These are phyloP conservation scores for Haematococcus lacustris DNA, from an alignment of 139 green algal species.

Conservation along the genomic window DNA sequence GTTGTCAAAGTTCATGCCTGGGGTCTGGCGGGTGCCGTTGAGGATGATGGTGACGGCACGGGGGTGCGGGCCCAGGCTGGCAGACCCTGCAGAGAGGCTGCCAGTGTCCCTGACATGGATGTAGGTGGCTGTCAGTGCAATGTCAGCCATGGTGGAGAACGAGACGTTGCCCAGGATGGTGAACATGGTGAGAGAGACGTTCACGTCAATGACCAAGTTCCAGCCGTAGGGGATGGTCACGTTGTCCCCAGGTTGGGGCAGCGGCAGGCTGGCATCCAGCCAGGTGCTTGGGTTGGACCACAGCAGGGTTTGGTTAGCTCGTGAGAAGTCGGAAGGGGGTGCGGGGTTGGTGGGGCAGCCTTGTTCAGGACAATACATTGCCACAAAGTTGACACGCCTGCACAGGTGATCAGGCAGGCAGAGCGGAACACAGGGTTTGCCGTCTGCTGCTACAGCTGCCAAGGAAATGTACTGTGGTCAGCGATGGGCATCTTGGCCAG, in stretches of 20 bases:
- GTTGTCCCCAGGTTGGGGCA: background rate
- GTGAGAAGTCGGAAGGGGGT: too few species aligned
- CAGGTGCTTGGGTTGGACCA: slow-evolving; percentile 27
- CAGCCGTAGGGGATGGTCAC: slow-evolving; percentile 27
- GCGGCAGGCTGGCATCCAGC: too few species aligned
- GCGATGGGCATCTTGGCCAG: too few species aligned
- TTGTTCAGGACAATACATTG: too few species aligned
- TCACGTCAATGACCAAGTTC: slow-evolving; percentile 37
- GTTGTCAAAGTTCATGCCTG: slow-evolving; percentile 14
- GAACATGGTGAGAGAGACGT: slow-evolving; percentile 9
- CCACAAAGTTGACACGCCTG: too few species aligned
- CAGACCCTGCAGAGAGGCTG: slow-evolving; percentile 6
- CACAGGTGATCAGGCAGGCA: too few species aligned
- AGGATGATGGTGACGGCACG: slow-evolving; percentile 9
- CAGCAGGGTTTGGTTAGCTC: too few species aligned
- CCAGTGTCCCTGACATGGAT: slow-evolving; percentile 10
- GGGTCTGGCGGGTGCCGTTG: slow-evolving; percentile 12
- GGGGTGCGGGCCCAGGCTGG: slow-evolving; percentile 7
- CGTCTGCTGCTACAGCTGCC: too few species aligned
- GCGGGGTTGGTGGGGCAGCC: too few species aligned
- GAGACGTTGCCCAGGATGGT: slow-evolving; percentile 26
- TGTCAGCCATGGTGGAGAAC: slow-evolving; percentile 10
- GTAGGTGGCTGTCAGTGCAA: slow-evolving; percentile 13
- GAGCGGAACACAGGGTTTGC: too few species aligned
- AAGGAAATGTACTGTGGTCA: too few species aligned